Evolutionary conservation across 257 asterid genomes (phyloP).

Genomic region (Cruciata laevipes): DNA sequence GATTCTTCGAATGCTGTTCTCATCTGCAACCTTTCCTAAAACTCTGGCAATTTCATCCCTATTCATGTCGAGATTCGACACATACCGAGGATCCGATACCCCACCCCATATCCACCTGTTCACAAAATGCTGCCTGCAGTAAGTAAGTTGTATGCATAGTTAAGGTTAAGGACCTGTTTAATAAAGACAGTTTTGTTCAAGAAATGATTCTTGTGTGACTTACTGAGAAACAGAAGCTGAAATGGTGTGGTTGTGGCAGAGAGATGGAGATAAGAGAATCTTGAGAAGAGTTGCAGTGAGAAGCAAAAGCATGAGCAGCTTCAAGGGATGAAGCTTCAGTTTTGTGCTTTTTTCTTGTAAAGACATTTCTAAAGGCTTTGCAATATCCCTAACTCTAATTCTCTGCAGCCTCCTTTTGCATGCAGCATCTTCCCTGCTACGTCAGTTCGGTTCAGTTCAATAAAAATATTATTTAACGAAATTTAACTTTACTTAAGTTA

Average conservation of each 20-base stretch:
- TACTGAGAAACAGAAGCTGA: conserved; percentile 42
- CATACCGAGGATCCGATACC: conserved; percentile 51
- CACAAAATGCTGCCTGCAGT: conserved; percentile 65
- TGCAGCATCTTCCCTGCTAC: conserved; percentile 29
- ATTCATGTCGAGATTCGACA: conserved; percentile 38
- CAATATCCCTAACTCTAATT: conserved; percentile 41
- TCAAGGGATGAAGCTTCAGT: conserved; percentile 48
- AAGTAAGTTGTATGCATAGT: no score
- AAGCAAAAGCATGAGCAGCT: conserved; percentile 37
- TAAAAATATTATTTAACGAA: no score
- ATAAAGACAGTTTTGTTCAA: neutral
- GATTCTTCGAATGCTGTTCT: conserved; percentile 21
- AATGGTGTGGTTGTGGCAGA: conserved; percentile 33
- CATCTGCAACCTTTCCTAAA: conserved; percentile 23
- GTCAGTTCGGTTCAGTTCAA: no score
- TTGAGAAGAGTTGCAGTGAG: conserved; percentile 32
- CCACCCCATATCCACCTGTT: conserved; percentile 73
- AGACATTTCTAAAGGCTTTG: conserved; percentile 33
- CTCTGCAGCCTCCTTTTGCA: conserved; percentile 31
- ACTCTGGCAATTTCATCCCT: conserved; percentile 39
- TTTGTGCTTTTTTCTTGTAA: conserved; percentile 36
- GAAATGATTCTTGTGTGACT: conserved; percentile 9
- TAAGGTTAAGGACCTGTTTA: no score
- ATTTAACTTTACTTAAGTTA: no score
- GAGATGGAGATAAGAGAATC: conserved; percentile 43